Conservation (phyloP, 495 filamentous ascomycete genomes). For the Aspergillus bridgeri region DNA sequence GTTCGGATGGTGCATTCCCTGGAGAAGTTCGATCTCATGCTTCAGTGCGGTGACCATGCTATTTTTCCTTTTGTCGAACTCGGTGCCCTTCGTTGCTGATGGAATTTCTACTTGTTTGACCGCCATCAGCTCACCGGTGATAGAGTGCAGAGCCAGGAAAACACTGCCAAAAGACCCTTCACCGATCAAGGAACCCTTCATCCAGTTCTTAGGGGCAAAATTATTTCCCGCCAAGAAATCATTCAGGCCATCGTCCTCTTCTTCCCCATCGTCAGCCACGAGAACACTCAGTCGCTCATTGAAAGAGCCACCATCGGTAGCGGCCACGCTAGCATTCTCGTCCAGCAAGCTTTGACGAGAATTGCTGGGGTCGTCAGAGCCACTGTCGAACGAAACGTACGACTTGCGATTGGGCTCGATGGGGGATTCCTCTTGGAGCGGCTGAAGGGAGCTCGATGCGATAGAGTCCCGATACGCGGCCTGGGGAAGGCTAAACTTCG, state of each 20-base stretch:
- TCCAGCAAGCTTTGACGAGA: slow-evolving; percentile 75
- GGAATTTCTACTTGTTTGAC: slow-evolving; percentile 98
- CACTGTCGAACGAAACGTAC: slow-evolving; percentile 92
- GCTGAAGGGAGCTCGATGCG: slow-evolving; percentile 81
- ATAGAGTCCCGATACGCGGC: slow-evolving; percentile 76
- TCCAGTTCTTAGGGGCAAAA: slow-evolving; percentile 96
- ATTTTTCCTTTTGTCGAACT: slow-evolving; percentile 86
- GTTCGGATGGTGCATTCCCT: slow-evolving; percentile 92
- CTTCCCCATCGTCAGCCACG: slow-evolving; percentile 77
- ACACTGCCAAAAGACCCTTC: slow-evolving; percentile 97
- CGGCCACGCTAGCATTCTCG: slow-evolving; percentile 68
- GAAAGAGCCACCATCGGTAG: slow-evolving; percentile 61
- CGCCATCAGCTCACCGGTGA: slow-evolving; percentile 96
- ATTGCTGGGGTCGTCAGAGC: slow-evolving; percentile 72
- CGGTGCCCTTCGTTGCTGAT: slow-evolving; percentile 69
- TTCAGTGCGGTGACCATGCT: slow-evolving; percentile 97
- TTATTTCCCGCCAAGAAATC: slow-evolving; percentile 86
- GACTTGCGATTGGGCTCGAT: slow-evolving; percentile 89
- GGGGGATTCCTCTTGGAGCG: slow-evolving; percentile 87
- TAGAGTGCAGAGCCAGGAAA: slow-evolving; percentile 91
- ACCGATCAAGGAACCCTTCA: slow-evolving; percentile 96
- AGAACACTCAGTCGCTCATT: slow-evolving; percentile 63
- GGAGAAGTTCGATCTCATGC: slow-evolving; percentile 89
- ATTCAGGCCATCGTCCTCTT: slow-evolving; percentile 73
- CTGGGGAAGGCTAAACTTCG: slow-evolving; percentile 55